Percentiles rank a stretch among this genome's conserved stretches.
Conservation (phyloP, 139 green algal species). For the Trebouxia sp. region DNA sequence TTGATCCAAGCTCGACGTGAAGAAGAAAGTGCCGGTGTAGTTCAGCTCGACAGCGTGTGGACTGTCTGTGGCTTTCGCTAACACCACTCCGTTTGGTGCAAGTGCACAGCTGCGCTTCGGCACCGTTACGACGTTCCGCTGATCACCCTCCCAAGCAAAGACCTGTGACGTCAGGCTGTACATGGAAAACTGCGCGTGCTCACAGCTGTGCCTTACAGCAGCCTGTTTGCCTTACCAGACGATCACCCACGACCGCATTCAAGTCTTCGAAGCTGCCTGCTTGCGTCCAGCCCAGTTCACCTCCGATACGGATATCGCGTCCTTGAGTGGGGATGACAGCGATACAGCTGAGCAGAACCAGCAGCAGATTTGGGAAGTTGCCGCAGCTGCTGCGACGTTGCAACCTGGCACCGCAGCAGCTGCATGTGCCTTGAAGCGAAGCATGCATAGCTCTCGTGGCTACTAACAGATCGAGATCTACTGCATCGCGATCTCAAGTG, state of each 20-base stretch:
- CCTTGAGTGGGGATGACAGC: too few species aligned
- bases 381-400: too few species aligned
- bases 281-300: background rate
- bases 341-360: too few species aligned
- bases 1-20: background rate
- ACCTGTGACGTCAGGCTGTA: too few species aligned
- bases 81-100: background rate
- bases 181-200: too few species aligned
- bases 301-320: background rate
- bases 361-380: too few species aligned
- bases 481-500: too few species aligned
- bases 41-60: background rate
- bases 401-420: too few species aligned
- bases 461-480: too few species aligned
- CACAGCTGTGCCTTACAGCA: too few species aligned
- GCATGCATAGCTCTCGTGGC: too few species aligned
- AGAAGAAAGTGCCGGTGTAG: conserved; percentile 7
- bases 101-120: background rate
- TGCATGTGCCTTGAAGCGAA: too few species aligned
- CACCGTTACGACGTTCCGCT: background rate
- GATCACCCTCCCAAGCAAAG: background rate
- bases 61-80: background rate
- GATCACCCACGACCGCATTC: background rate
- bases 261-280: background rate
- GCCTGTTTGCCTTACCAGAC: background rate